Percentiles rank a stretch among this genome's conserved stretches.
Evolutionary conservation across 441 rosid species (phyloP).

Genomic region (Rhodomyrtus psidioides): DNA sequence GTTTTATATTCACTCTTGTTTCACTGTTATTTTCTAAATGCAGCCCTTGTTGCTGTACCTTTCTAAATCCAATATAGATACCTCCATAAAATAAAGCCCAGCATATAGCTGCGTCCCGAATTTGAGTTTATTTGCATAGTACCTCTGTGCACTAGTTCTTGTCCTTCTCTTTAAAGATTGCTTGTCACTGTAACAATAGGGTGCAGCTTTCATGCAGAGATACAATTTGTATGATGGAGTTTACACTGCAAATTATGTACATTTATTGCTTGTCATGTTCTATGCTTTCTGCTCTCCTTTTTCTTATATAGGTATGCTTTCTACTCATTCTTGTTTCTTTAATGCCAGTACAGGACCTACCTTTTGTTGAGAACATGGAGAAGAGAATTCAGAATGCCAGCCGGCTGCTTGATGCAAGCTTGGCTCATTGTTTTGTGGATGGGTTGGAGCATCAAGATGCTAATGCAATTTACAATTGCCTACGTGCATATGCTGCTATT

Average conservation of each 20-base stretch:
- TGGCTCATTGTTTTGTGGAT: conserved; percentile 91
- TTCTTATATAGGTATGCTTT: not conserved
- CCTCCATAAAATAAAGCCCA: not conserved
- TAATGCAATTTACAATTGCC: conserved; percentile 86
- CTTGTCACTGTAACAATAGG: not conserved
- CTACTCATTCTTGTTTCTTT: conserved; percentile 42
- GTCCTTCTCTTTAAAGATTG: not conserved
- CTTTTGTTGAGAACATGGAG: conserved; percentile 92
- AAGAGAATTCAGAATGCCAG: conserved; percentile 93
- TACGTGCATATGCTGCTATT: conserved; percentile 93
- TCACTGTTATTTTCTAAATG: not conserved
- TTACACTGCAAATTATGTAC: not conserved
- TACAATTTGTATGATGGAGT: not conserved
- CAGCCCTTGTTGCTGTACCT: not conserved
- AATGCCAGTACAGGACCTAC: conserved; percentile 96
- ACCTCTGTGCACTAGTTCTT: not conserved
- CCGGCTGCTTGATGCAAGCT: conserved; percentile 78
- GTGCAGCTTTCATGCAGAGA: not conserved
- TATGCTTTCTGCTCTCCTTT: not conserved
- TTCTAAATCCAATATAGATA: not conserved
- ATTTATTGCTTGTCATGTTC: not conserved
- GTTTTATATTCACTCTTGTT: not conserved
- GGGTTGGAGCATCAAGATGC: conserved; percentile 80
- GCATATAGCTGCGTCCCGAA: not conserved
- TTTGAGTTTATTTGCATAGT: not conserved